A percentile compares a stretch with the other conserved stretches of the same genome.
phyloP scores from a whole-genome alignment of 2,329 filamentous ascomycete species.

The Cytospora piceicola region DNA sequence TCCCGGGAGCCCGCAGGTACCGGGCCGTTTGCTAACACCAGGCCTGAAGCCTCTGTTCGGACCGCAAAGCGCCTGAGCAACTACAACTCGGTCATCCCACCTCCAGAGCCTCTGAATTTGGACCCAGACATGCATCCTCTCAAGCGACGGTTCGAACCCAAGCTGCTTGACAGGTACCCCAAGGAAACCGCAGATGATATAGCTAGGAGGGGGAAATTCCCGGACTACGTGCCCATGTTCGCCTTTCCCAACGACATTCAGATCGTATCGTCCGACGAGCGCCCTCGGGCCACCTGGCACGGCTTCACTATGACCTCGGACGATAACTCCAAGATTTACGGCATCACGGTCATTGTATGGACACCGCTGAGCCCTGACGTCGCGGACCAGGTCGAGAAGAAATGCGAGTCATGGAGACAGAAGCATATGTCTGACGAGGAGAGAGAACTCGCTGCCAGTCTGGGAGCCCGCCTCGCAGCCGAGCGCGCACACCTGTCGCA shows the following conservation, averaged over 20 bases:
- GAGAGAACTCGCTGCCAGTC: slow-evolving; percentile 85
- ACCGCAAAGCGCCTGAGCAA: slow-evolving; percentile 90
- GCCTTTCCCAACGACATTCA: slow-evolving; percentile 98
- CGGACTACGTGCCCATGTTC: slow-evolving; percentile 99
- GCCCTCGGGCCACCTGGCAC: slow-evolving; percentile 96
- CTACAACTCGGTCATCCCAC: slow-evolving; percentile 97
- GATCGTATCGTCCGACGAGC: slow-evolving; percentile 92
- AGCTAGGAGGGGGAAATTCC: slow-evolving; percentile 81
- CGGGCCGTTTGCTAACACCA: slow-evolving; percentile 41
- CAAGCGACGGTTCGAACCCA: slow-evolving; percentile 91
- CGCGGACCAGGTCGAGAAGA: slow-evolving; percentile 80
- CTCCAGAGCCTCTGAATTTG: slow-evolving; percentile 85
- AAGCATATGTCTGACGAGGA: slow-evolving; percentile 89
- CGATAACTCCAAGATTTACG: slow-evolving; percentile 89
- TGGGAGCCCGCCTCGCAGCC: slow-evolving; percentile 83
- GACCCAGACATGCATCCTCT: slow-evolving; percentile 95
- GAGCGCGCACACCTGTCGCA: slow-evolving; percentile 91
- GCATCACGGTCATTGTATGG: slow-evolving; percentile 91
- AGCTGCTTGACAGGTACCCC: slow-evolving; percentile 93
- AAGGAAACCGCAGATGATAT: slow-evolving; percentile 80
- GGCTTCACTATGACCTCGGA: slow-evolving; percentile 97
- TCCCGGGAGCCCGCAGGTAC: slow-evolving; percentile 19
- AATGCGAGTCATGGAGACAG: slow-evolving; percentile 85
- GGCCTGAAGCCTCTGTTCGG: slow-evolving; percentile 60
- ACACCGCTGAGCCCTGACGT: slow-evolving; percentile 80